Evolutionary conservation across 2,329 filamentous ascomycete genomes (phyloP), one percentile per base, ranked within the genome.

Genomic region (Scopulariopsis brevicaulis): DNA sequence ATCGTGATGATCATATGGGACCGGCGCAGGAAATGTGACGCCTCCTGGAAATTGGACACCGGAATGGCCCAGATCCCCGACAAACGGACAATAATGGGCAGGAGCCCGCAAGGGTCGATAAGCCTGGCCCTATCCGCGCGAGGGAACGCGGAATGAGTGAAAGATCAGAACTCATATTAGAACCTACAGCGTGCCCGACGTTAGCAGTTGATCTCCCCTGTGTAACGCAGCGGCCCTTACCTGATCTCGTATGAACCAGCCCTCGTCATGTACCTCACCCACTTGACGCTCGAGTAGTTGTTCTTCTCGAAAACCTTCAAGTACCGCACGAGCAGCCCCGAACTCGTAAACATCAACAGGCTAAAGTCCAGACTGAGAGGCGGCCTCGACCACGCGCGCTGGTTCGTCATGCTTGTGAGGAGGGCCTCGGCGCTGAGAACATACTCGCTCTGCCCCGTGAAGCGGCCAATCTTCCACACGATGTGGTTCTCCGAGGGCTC

Each of bases 291-390:
- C 62, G 89, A 95, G 71, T 99, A 99, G 73, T 97, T 97, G 73
- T 84, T 94, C 84, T 99, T 99, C 77, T 99, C 94, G 75, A 99
- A 99, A 1, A 99, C 94, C 75, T 99, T 99, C 59, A 99, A 74
- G 71, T 99, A 99, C 55, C 95, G 79, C 59, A 99, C 94, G 63
- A 99, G 70, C 68, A 99, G 70, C 0, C 94, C 94, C 1, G 89
- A 95, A 69, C 90, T 96, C 22, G 94, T 99, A 69, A 99, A 99
- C 95, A 99, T 99, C 66, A 99, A 79, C 66, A 99, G 73, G 62
- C 88, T 94, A 68, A 99, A 99, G 72, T 84, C 94, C 71, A 99
- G 75, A 72, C 86, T 96, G 61, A 99, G 76, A 4, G 94, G 94
- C 54, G 95, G 95, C 57, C 94, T 81, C 64, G 89, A 95, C 95